phyloP scores from a whole-genome alignment of 345 rosid genomes.

The Lumnitzera racemosa region DNA sequence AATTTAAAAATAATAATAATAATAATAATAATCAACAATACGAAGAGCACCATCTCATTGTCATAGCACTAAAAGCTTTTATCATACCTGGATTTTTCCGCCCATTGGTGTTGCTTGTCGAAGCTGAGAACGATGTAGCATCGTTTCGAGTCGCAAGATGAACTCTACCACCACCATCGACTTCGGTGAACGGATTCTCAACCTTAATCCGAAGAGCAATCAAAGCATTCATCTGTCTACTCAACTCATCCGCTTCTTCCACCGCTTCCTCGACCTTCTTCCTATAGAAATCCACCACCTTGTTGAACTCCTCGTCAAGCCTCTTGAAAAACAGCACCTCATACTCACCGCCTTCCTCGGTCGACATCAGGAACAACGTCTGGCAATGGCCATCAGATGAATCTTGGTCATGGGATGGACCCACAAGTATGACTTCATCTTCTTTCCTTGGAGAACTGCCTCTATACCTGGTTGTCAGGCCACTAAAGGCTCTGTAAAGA shows the following conservation, averaged over 20 bases:
- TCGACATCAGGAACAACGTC: constrained; percentile 43
- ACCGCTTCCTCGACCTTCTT: constrained; percentile 39
- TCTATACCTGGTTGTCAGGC: constrained; percentile 33
- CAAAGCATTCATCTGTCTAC: constrained; percentile 67
- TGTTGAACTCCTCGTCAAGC: constrained; percentile 69
- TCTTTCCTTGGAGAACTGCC: constrained; percentile 29
- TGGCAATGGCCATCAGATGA: constrained; percentile 15
- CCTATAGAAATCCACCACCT: constrained; percentile 46
- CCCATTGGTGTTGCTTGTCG: no score
- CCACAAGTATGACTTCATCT: constrained; percentile 50
- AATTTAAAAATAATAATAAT: no score
- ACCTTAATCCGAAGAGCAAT: constrained; percentile 67
- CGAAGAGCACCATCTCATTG: no score
- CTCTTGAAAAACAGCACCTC: constrained; percentile 48
- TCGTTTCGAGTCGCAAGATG: no score
- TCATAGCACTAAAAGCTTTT: no score
- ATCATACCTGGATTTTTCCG: no score
- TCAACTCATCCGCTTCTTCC: constrained; percentile 63
- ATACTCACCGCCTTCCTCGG: constrained; percentile 50
- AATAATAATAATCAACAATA: no score
- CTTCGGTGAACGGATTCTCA: constrained; percentile 26
- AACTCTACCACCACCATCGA: no score
- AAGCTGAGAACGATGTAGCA: no score
- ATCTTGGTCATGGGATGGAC: constrained; percentile 13
- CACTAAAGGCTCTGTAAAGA: constrained; percentile 74